Conservation (phyloP, 768 basidiomycete genomes). For the Coprinellus aureogranulatus region DNA sequence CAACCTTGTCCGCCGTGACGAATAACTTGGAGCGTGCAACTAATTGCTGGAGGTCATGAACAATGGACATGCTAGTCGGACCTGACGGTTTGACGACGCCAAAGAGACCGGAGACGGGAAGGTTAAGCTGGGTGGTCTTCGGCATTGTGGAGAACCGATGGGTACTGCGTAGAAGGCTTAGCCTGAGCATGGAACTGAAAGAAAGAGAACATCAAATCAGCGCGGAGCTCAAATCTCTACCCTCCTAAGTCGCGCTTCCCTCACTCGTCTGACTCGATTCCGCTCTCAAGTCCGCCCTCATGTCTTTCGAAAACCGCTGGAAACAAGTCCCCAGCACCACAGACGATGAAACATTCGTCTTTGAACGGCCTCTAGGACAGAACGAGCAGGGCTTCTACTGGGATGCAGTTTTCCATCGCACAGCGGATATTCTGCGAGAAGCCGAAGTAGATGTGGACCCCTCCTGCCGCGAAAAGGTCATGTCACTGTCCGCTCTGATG, state of each 20-base stretch:
- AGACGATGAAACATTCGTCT: constrained; percentile 13
- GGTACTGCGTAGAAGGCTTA: background rate
- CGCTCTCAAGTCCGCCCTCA: background rate
- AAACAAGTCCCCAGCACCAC: background rate
- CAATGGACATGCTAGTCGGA: constrained; percentile 85
- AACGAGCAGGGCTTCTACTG: constrained; percentile 43
- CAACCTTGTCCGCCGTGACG: constrained; percentile 57
- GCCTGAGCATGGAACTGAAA: background rate
- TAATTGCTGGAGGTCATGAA: constrained; percentile 84
- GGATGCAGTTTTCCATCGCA: constrained; percentile 40
- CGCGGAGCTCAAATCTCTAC: background rate
- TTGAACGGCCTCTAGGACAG: constrained; percentile 37
- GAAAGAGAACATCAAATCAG: background rate
- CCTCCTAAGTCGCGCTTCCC: background rate
- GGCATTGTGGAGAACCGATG: constrained; percentile 50
- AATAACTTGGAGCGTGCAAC: constrained; percentile 77
- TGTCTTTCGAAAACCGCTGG: background rate
- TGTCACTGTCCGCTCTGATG: constrained; percentile 31
- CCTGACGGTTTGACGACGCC: constrained; percentile 91
- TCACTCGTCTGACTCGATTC: background rate
- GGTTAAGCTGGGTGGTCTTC: constrained; percentile 47
- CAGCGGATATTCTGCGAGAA: constrained; percentile 42
- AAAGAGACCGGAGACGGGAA: constrained; percentile 81
- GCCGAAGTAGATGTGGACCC: constrained; percentile 25
- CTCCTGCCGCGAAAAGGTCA: constrained; percentile 10